Evolutionary conservation across 768 basidiomycete genomes (phyloP), one percentile per base, ranked within the genome.

Genomic region (Leccinum longicurvipes): DNA sequence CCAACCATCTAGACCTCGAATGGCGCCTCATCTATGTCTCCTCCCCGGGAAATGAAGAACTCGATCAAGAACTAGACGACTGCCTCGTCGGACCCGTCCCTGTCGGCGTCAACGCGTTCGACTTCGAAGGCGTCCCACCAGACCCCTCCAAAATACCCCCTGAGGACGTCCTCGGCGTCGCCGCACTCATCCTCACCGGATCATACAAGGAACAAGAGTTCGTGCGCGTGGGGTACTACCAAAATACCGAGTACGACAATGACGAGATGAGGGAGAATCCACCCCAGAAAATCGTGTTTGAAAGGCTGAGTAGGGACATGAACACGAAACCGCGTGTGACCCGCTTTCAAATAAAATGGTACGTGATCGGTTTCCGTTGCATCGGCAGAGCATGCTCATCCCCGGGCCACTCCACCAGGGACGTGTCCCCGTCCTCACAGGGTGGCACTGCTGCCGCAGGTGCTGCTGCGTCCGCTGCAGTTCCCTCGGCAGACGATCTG

Each of bases 171-270:
- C 81, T 99, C 12, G 97, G 97, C 46, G 95, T 99, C 17, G 92
- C 96, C 2, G 97, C 96, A 6, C 87, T 98, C 68, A 98, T 99
- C 65, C 82, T 99, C 50, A 98, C 95, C 0, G 97, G 93, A 7
- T 91, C 91, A 11, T 99, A 98, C 73, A 85, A 86, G 36, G 96
- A 98, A 50, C 95, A 97, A 66, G 97, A 98, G 71, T 99, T 99
- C 67, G 96, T 99, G n/a, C 86, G 96, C 46, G 95, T 99, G 25
- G 97, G 97, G 7, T 98, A 99, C 71, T 99, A 99, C 72, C 97
- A 98, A 74, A 95, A 98, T 68, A 98, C 95, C 24, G 96, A 98
- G 72, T 98, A 98, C 67, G 96, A 97, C 71, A 92, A 90, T 63
- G 91, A 93, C 51, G 93, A 92, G 73, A 86, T 95, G 85, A 89